A percentile compares a stretch with the other conserved stretches of the same genome.
phyloP scores from a whole-genome alignment of 306 rosid genomes.

The Lathyrus sativus region DNA sequence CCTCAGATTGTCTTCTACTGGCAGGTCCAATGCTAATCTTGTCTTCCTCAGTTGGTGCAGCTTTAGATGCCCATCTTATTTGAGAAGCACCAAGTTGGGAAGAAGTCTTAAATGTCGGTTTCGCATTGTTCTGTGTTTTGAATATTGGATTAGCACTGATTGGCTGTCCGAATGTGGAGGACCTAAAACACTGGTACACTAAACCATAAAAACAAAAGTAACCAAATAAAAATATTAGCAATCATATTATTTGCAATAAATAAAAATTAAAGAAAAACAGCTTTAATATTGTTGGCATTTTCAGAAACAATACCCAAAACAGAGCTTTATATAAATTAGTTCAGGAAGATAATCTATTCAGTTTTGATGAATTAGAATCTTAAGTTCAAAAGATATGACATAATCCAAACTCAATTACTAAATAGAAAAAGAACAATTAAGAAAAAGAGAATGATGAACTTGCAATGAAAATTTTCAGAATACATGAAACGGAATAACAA shows the following conservation, averaged over 20 bases:
- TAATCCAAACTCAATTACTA: not conserved
- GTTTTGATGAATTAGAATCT: constrained; percentile 16
- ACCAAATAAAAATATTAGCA: constrained; percentile 6
- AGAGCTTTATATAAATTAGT: not conserved
- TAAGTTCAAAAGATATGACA: not conserved
- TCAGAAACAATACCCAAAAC: constrained; percentile 13
- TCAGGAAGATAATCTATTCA: constrained; percentile 10
- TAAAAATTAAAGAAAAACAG: not conserved
- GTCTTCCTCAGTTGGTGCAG: constrained; percentile 57
- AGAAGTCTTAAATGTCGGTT: not conserved
- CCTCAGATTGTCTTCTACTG: constrained; percentile 45
- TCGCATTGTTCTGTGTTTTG: constrained; percentile 24
- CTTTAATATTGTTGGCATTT: not conserved
- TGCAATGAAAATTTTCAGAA: not conserved
- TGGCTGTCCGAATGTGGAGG: constrained; percentile 40
- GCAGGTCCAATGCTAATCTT: constrained; percentile 90
- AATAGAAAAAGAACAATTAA: constrained; percentile 8
- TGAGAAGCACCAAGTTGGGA: constrained; percentile 43
- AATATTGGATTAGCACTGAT: constrained; percentile 35
- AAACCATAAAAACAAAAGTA: constrained; percentile 39
- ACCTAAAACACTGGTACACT: constrained; percentile 57
- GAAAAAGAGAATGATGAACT: constrained; percentile 8
- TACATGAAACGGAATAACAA: constrained; percentile 1
- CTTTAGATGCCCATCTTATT: constrained; percentile 78
- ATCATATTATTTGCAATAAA: not conserved